Evolutionary conservation across 257 asterid species (phyloP).

Genomic region (Cinchona pubescens): DNA sequence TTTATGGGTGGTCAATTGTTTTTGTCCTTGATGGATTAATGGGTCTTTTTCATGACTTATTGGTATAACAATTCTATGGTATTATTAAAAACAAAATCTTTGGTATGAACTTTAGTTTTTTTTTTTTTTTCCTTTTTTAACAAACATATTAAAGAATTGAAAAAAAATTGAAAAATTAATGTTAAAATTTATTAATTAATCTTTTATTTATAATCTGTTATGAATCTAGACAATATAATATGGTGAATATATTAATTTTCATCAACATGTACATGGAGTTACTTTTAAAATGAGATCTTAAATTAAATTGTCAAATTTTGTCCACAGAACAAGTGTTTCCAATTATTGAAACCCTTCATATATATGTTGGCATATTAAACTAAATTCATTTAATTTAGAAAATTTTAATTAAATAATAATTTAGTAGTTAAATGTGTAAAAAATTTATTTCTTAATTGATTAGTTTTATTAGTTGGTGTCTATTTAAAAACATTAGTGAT

Average conservation of each 20-base stretch:
- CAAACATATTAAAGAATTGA: neutral
- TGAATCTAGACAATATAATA: neutral
- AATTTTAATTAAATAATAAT: too few species aligned
- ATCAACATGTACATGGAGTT: neutral
- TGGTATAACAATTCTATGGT: neutral
- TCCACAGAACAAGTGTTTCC: neutral
- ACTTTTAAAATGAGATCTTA: neutral
- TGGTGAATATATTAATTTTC: neutral
- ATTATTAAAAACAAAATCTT: neutral
- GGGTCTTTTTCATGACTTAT: constrained; percentile 6
- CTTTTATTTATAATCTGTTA: neutral
- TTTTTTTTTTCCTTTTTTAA: neutral
- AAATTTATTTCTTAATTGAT: too few species aligned
- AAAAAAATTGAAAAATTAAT: neutral
- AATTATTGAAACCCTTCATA: neutral
- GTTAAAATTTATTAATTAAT: neutral
- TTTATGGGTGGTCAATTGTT: neutral
- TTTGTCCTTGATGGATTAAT: neutral
- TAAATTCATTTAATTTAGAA: too few species aligned
- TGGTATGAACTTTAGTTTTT: too few species aligned
- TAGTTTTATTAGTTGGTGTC: too few species aligned
- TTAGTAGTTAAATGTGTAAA: too few species aligned
- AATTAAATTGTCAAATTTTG: neutral
- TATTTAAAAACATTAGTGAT: too few species aligned
- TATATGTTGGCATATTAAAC: too few species aligned